Base-by-base conservation (phyloP, 2,329 filamentous ascomycete species). In the Magnaporthales sp. region DNA sequence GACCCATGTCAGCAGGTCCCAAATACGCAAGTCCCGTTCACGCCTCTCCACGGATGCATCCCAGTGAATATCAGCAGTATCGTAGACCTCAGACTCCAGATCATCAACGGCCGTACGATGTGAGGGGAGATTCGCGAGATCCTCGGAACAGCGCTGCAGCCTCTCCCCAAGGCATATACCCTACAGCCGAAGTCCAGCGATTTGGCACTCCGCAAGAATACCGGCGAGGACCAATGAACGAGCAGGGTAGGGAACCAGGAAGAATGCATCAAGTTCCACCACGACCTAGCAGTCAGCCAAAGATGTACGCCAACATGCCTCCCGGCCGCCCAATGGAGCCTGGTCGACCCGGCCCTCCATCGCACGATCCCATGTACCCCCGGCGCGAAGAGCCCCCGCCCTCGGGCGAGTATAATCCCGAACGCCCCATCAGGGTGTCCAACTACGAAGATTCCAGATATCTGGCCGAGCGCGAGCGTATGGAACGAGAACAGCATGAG, bases 1-100 rank as follows among this genome's bases (percentile, higher is more conserved):
- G 79, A 70, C 60, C 75, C 13, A 71, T 67, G 7, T 77, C 82
- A 2, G 54, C 54, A 24, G 82, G 77, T 0, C 77, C 83, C 1
- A 74, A 77, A 13, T 86, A 81, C 72, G 78, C 80, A 62, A 74
- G 80, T 19, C 73, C 83, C 1, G 74, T 86, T 2, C 84, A 86
- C 68, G 83, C 82, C 1, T 87, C 85, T 15, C 85, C 85, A 3
- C 78, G 83, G 56, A 82, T 87, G 79, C 82, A 81, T 67, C 79
- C 82, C 0, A 77, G 85, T 68, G 88, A 91, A 22, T 89, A 90
- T 68, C 80, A 79, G 65, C 81, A 84, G 5, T 89, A 85, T 74
- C 83, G 89, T 69, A 83, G 89, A 68, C 90, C 90, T 2, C 87
- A 91, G 67, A 92, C 90, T 0, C 90, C 90, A n/a, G 90, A 92